Conservation (phyloP, 192 early-diverging fungal genomes). For the Dissophora globulifera region DNA sequence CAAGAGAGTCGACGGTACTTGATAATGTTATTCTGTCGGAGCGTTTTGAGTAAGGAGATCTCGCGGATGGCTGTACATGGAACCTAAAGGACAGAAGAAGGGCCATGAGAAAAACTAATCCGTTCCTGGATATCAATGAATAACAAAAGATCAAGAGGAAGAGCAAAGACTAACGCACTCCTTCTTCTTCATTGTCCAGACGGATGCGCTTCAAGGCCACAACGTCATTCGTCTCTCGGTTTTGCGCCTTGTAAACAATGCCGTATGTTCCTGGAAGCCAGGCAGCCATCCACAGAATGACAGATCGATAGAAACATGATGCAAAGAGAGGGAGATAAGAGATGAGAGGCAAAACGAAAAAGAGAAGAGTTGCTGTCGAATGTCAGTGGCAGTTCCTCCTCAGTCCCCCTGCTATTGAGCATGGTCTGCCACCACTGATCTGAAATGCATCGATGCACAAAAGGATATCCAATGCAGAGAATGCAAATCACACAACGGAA, state of each 20-base stretch:
- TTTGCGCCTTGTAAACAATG: slow-evolving; percentile 99
- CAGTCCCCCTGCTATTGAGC: no score
- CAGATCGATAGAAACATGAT: no score
- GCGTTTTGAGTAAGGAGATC: slow-evolving; percentile 86
- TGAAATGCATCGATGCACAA: no score
- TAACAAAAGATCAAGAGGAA: neutral
- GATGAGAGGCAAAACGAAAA: neutral
- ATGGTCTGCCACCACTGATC: neutral
- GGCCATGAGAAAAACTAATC: no score
- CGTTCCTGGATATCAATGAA: no score
- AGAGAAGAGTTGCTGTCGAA: no score
- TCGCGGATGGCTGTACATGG: slow-evolving; percentile 90
- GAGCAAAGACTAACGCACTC: slow-evolving; percentile 74
- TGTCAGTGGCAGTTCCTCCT: no score
- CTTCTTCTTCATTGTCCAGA: slow-evolving; percentile 90
- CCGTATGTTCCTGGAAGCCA: slow-evolving; percentile 85
- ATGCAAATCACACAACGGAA: no score
- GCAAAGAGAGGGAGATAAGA: neutral
- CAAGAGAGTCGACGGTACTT: no score
- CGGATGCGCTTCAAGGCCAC: slow-evolving; percentile 97
- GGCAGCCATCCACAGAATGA: no score
- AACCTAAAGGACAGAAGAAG: slow-evolving; percentile 62
- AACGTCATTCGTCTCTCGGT: slow-evolving; percentile 93
- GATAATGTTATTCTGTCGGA: slow-evolving; percentile 87
- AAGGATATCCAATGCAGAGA: no score